Conservation (phyloP, 176 grass and related monocot species). For the Triticum dicoccoides region DNA sequence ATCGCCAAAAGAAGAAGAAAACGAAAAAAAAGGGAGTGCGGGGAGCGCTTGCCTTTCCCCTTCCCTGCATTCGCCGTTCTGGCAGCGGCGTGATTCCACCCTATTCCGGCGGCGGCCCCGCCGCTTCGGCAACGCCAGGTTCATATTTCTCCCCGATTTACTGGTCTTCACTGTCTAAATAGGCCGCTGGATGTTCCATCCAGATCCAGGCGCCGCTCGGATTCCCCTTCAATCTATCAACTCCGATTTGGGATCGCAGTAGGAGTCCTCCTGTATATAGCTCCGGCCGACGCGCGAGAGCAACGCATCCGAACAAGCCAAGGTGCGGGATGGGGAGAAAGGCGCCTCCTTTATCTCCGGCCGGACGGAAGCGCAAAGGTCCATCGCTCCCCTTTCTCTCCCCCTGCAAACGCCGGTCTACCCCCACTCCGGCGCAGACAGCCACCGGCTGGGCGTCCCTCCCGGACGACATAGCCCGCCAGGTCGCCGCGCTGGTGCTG, state of each 20-base stretch:
- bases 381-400: neutral
- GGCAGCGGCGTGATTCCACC: neutral
- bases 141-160: neutral
- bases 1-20: too few relatives aligned
- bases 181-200: neutral
- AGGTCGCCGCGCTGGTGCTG: neutral
- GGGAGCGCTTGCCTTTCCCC: neutral
- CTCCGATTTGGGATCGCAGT: neutral
- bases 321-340: neutral
- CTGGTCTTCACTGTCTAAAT: neutral
- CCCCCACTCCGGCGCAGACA: neutral
- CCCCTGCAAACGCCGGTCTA: neutral
- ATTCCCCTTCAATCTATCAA: neutral
- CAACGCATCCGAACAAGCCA: neutral
- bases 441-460: neutral
- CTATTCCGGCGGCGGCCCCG: neutral
- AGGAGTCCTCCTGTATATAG: neutral
- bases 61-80: neutral
- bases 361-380: neutral
- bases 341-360: neutral
- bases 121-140: neutral
- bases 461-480: neutral
- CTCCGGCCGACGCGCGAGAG: neutral
- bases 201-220: neutral
- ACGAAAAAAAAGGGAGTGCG: too few relatives aligned